Conservation (phyloP, 192 early-diverging fungal genomes). For the Phlyctochytrium bullatum region DNA sequence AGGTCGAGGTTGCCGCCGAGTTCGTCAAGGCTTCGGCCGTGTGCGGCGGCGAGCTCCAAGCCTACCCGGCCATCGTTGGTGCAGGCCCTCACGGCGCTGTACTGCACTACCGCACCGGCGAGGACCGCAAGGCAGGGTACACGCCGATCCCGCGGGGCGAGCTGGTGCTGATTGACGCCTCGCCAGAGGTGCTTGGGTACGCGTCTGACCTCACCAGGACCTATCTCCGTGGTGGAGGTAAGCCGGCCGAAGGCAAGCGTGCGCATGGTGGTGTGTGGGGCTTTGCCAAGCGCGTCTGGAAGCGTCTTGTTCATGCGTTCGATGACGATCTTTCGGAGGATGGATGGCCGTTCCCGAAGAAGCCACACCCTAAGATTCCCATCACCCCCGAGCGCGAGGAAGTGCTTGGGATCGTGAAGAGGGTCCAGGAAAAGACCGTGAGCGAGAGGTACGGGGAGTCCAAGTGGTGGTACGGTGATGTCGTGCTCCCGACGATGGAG, state of each 20-base stretch:
- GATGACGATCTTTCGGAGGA: too few relatives aligned
- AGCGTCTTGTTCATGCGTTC: too few relatives aligned
- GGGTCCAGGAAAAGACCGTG: slow-evolving; percentile 19
- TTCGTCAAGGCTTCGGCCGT: slow-evolving; percentile 64
- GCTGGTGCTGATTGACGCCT: slow-evolving; percentile 83
- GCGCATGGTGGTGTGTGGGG: too few relatives aligned
- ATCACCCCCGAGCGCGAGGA: slow-evolving; percentile 21
- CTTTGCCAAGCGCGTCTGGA: too few relatives aligned
- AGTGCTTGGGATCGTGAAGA: slow-evolving; percentile 28
- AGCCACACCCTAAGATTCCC: not conserved
- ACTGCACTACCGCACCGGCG: slow-evolving; percentile 85
- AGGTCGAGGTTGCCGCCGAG: slow-evolving; percentile 70
- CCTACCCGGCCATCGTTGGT: slow-evolving; percentile 84
- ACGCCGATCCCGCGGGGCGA: slow-evolving; percentile 21
- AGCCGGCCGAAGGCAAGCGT: not conserved
- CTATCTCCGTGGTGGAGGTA: not conserved
- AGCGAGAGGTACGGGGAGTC: slow-evolving; percentile 6
- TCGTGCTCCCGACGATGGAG: slow-evolving; percentile 4
- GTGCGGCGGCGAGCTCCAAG: slow-evolving; percentile 57
- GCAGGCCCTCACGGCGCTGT: slow-evolving; percentile 74
- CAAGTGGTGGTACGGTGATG: slow-evolving; percentile 46
- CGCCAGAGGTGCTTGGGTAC: slow-evolving; percentile 74
- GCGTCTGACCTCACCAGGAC: slow-evolving; percentile 90
- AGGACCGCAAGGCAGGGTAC: slow-evolving; percentile 36
- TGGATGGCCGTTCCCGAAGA: not conserved